Percentiles rank a stretch among this genome's conserved stretches.
phyloP scores from a whole-genome alignment of 2,329 filamentous ascomycete genomes.

The Colletotrichum gloeosporioides region DNA sequence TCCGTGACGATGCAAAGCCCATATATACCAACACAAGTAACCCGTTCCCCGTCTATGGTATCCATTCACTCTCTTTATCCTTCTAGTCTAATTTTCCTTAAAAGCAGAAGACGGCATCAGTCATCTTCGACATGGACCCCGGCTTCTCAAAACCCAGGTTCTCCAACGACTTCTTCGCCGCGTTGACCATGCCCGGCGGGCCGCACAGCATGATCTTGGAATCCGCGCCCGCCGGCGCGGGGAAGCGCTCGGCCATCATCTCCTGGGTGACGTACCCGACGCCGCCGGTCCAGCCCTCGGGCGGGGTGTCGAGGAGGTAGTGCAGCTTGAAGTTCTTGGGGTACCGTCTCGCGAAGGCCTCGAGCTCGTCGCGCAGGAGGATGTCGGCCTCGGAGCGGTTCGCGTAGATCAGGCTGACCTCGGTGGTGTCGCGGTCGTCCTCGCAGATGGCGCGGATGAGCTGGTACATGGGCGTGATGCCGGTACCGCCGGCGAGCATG shows the following conservation, averaged over 20 bases:
- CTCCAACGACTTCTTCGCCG: slow-evolving; percentile 54
- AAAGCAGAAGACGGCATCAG: slow-evolving; percentile 62
- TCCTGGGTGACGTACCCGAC: slow-evolving; percentile 57
- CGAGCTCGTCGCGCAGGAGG: slow-evolving; percentile 60
- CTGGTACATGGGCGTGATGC: slow-evolving; percentile 48
- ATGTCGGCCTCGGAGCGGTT: slow-evolving; percentile 66
- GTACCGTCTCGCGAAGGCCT: slow-evolving; percentile 54
- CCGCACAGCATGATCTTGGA: slow-evolving; percentile 65
- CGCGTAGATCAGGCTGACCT: slow-evolving; percentile 63
- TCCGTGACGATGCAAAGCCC: slow-evolving; percentile 15
- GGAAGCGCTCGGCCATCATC: slow-evolving; percentile 54
- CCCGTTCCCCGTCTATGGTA: background rate
- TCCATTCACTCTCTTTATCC: background rate
- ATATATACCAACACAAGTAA: background rate
- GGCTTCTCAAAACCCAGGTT: slow-evolving; percentile 57
- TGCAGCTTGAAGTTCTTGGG: slow-evolving; percentile 59
- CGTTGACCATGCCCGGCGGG: slow-evolving; percentile 65
- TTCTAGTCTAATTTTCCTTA: slow-evolving; percentile 29
- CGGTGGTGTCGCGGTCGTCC: slow-evolving; percentile 61
- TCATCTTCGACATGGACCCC: slow-evolving; percentile 54
- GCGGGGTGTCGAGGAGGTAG: slow-evolving; percentile 58
- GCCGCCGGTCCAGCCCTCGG: slow-evolving; percentile 51
- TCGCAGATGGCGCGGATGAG: slow-evolving; percentile 65
- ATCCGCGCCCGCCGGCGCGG: slow-evolving; percentile 43
- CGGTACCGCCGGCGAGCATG: slow-evolving; percentile 57